Conservation (phyloP, 129 eudicot species). For the sunflower (Helianthus annuus) region DNA sequence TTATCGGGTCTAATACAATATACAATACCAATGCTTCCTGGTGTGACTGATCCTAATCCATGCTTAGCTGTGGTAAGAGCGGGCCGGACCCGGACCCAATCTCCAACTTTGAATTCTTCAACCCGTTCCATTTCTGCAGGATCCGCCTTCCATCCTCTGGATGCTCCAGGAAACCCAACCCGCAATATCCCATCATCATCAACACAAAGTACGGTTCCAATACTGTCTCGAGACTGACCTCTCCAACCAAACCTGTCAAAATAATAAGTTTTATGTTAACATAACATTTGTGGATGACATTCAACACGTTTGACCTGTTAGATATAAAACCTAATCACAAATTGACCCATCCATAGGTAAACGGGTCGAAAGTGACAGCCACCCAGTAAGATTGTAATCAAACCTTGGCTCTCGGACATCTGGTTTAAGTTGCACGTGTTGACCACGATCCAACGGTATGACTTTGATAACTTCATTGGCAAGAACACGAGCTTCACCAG, state of each 20-base stretch:
- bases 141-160: slow-evolving; percentile 99
- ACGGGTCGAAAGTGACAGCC: neutral
- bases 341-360: neutral
- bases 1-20: slow-evolving; percentile 91
- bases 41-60: slow-evolving; percentile 96
- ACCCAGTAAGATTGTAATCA: slow-evolving; percentile 25
- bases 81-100: slow-evolving; percentile 98
- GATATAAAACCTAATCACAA: neutral
- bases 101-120: slow-evolving; percentile 97
- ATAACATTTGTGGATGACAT: neutral
- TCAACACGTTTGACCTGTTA: neutral
- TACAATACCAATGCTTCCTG: slow-evolving; percentile 97
- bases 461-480: slow-evolving; percentile 89
- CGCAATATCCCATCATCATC: slow-evolving; percentile 98
- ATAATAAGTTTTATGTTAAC: neutral
- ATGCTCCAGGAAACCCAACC: slow-evolving; percentile 99
- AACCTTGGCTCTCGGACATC: slow-evolving; percentile 92
- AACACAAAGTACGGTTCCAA: slow-evolving; percentile 95
- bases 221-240: slow-evolving; percentile 82
- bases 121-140: slow-evolving; percentile 99
- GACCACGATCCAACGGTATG: slow-evolving; percentile 91
- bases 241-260: slow-evolving; percentile 84
- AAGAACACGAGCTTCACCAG: slow-evolving; percentile 82
- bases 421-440: slow-evolving; percentile 79
- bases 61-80: slow-evolving; percentile 95